Evolutionary conservation across 148 eudicot species (phyloP).

Genomic region (Vaccinium corymbosum): DNA sequence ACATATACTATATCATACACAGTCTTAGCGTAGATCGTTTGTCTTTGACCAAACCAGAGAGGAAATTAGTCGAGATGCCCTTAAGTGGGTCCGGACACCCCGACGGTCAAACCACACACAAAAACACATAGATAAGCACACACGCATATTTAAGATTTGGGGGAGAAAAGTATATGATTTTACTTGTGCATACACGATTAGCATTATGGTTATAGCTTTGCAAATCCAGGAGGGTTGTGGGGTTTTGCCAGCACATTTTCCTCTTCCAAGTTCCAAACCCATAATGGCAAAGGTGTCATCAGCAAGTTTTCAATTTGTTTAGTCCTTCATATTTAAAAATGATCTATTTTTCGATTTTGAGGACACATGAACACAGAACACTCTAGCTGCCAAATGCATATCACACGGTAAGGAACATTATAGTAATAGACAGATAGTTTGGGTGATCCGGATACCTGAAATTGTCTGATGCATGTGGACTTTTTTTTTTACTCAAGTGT

Average conservation of each 20-base stretch:
- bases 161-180: neutral
- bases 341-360: neutral
- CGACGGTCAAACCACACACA: no score
- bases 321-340: neutral
- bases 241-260: slow-evolving; percentile 6
- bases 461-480: neutral
- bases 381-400: neutral
- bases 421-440: neutral
- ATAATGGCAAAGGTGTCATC: slow-evolving; percentile 1
- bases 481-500: no score
- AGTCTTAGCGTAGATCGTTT: no score
- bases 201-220: neutral
- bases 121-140: neutral
- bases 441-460: neutral
- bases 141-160: neutral
- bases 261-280: slow-evolving; percentile 1
- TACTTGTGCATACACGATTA: neutral
- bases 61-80: no score
- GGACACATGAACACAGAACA: neutral
- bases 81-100: no score
- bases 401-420: neutral
- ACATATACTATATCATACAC: no score
- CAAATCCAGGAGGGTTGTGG: neutral
- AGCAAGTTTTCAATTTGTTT: neutral
- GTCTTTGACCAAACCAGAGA: no score